Conservation (phyloP, 371 early-diverging fungal species). For the Choanephora cucurbitarum region DNA sequence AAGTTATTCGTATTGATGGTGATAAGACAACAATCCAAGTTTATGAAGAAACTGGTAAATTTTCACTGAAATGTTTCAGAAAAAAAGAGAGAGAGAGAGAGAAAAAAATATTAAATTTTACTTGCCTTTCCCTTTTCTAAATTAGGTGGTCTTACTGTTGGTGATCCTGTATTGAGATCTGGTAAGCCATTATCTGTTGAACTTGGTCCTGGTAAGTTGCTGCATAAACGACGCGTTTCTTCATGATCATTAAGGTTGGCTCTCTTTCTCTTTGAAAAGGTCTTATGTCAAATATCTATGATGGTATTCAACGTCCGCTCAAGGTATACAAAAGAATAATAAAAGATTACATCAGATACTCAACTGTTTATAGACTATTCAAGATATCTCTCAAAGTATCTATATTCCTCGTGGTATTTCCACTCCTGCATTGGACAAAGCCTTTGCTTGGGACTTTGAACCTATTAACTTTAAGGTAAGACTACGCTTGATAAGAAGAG, state of each 20-base stretch:
- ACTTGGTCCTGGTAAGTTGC: constrained; percentile 91
- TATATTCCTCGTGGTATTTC: constrained; percentile 99
- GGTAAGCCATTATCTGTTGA: constrained; percentile 99
- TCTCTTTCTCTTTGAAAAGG: constrained; percentile 42
- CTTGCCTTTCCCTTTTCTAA: constrained; percentile 10
- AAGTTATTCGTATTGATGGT: constrained; percentile 99
- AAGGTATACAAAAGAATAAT: constrained; percentile 51
- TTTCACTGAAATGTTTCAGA: constrained; percentile 15
- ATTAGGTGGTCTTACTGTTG: constrained; percentile 97
- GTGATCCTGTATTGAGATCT: constrained; percentile 98
- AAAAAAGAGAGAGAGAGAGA: no score
- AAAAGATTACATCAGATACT: constrained; percentile 2
- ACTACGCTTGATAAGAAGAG: neutral
- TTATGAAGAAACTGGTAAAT: constrained; percentile 98
- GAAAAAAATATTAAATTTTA: neutral
- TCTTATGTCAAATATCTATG: constrained; percentile 98
- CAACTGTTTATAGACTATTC: constrained; percentile 73
- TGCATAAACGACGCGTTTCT: constrained; percentile 10
- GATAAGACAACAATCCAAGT: constrained; percentile 99
- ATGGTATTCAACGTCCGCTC: constrained; percentile 99
- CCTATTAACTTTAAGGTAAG: constrained; percentile 84
- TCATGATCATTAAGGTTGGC: neutral
- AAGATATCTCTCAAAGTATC: constrained; percentile 92
- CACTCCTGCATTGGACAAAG: constrained; percentile 95
- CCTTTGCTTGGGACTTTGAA: constrained; percentile 93